These are phyloP conservation scores for Silene uniflora DNA, from an alignment of 148 eudicot genomes.

Conservation along the genomic window DNA sequence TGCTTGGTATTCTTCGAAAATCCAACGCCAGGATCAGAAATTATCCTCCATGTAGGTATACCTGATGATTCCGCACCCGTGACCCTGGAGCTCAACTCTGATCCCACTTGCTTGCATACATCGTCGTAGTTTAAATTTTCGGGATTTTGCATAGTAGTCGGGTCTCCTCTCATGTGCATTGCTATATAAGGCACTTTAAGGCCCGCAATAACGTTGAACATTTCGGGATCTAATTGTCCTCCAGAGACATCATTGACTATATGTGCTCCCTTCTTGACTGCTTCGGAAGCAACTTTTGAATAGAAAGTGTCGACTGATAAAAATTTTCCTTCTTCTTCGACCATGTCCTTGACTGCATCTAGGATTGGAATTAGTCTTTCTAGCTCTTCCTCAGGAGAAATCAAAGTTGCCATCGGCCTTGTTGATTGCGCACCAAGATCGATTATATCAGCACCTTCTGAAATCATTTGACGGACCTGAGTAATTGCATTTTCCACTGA, in stretches of 20 bases:
- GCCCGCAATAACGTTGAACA: slow-evolving; percentile 53
- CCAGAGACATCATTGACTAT: slow-evolving; percentile 84
- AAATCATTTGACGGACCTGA: slow-evolving; percentile 54
- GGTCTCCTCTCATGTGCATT: slow-evolving; percentile 99
- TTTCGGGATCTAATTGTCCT: slow-evolving; percentile 63
- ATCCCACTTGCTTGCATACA: slow-evolving; percentile 61
- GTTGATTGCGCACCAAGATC: slow-evolving; percentile 98
- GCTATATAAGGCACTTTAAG: slow-evolving; percentile 68
- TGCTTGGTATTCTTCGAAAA: slow-evolving; percentile 81
- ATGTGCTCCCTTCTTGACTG: slow-evolving; percentile 72
- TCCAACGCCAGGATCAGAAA: slow-evolving; percentile 86
- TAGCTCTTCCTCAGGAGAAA: slow-evolving; percentile 70
- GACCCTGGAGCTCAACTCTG: slow-evolving; percentile 47
- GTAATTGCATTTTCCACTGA: slow-evolving; percentile 60
- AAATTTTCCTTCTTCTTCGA: slow-evolving; percentile 61
- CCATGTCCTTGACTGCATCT: slow-evolving; percentile 57
- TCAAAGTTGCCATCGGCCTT: slow-evolving; percentile 71
- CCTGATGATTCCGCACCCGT: slow-evolving; percentile 62
- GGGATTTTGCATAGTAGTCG: slow-evolving; percentile 69
- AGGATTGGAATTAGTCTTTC: slow-evolving; percentile 73
- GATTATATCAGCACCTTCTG: slow-evolving; percentile 81
- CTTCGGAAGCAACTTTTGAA: slow-evolving; percentile 78
- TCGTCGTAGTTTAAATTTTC: slow-evolving; percentile 62
- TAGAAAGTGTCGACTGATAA: slow-evolving; percentile 83
- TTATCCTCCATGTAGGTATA: slow-evolving; percentile 82